phyloP scores from a whole-genome alignment of 495 filamentous ascomycete species.

The Aspergillus hancockii region DNA sequence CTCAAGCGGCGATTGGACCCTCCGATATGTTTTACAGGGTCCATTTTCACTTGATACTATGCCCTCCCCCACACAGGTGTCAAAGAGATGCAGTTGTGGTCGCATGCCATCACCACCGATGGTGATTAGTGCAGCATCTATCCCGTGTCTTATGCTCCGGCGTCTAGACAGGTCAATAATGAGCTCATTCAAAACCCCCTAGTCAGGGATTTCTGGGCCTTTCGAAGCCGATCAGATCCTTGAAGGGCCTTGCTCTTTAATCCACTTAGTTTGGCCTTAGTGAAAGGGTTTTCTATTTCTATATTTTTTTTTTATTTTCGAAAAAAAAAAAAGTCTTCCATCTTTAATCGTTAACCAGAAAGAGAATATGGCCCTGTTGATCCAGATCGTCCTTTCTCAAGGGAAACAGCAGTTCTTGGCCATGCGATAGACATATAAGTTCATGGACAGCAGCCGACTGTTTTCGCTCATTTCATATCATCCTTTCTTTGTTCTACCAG shows the following conservation, averaged over 20 bases:
- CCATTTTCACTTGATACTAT: not conserved
- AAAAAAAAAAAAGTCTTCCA: not conserved
- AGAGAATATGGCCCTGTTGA: not conserved
- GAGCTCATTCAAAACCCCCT: not conserved
- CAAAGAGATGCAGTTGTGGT: not conserved
- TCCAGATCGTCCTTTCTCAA: not conserved
- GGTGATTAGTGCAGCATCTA: not conserved
- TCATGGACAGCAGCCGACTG: not conserved
- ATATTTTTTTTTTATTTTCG: too few relatives aligned
- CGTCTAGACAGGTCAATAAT: not conserved
- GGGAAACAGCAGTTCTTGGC: not conserved
- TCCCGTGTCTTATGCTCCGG: not conserved
- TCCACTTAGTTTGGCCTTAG: not conserved
- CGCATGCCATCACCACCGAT: not conserved
- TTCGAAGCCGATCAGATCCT: not conserved
- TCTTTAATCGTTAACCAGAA: not conserved
- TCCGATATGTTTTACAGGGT: not conserved
- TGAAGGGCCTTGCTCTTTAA: not conserved
- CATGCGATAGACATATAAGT: not conserved
- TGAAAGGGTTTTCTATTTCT: not conserved
- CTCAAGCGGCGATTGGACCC: not conserved
- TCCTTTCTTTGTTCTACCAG: conserved; percentile 10
- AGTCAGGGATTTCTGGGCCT: not conserved
- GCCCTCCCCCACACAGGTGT: not conserved
- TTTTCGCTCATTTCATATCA: not conserved